Conservation (phyloP, 345 rosid species). For the Eucalyptus microcorys region DNA sequence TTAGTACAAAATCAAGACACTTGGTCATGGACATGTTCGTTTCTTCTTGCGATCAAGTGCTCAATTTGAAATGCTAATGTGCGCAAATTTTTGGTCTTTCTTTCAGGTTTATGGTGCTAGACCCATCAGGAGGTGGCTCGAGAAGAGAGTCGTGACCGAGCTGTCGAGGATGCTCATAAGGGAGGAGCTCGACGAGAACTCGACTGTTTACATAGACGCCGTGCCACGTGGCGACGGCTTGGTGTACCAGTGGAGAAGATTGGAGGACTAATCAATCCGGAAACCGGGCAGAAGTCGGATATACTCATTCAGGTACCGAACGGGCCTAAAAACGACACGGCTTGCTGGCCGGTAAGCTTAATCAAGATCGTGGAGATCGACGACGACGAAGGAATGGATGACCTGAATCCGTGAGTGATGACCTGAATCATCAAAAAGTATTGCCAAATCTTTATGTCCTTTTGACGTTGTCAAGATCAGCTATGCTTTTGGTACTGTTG, state of each 20-base stretch:
- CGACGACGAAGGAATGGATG: conserved; percentile 47
- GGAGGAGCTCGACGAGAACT: conserved; percentile 76
- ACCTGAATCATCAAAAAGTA: neutral
- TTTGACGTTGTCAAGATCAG: neutral
- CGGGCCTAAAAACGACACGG: conserved; percentile 28
- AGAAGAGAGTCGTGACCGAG: conserved; percentile 79
- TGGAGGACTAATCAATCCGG: conserved; percentile 70
- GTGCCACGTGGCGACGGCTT: conserved; percentile 14
- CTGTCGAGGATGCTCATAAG: conserved; percentile 72
- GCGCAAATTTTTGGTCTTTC: neutral
- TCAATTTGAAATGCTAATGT: neutral
- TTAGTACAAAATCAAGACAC: conserved; percentile 11
- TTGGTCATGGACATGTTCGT: neutral
- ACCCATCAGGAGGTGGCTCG: conserved; percentile 89
- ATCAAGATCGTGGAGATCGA: conserved; percentile 63
- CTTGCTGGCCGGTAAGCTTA: conserved; percentile 57
- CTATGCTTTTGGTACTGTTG: neutral
- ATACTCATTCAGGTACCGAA: conserved; percentile 43
- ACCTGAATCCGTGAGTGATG: neutral
- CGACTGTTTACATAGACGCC: conserved; percentile 65
- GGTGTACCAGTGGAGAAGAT: conserved; percentile 52
- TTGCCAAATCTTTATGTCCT: neutral
- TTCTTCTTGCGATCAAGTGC: neutral
- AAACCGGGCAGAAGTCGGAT: conserved; percentile 60
- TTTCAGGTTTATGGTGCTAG: conserved; percentile 80